A percentile compares a stretch with the other conserved stretches of the same genome.
These are phyloP conservation scores for Alternaria arbusti DNA, from an alignment of 2,329 filamentous ascomycete genomes.

Conservation along the genomic window DNA sequence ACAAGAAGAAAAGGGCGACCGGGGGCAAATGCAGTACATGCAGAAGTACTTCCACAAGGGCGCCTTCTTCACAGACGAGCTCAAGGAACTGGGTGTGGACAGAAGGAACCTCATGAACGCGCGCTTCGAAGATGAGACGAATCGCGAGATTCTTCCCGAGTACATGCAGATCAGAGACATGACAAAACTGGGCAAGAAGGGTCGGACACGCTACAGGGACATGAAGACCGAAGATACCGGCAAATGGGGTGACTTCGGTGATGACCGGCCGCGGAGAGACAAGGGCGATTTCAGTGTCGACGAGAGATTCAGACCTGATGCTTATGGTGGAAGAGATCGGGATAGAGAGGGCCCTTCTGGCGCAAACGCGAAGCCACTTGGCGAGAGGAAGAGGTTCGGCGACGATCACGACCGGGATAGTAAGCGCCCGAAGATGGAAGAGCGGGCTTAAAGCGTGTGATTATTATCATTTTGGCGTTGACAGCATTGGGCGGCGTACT, in stretches of 20 bases:
- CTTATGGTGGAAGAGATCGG: slow-evolving; percentile 46
- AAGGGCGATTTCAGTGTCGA: slow-evolving; percentile 59
- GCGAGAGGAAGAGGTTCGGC: slow-evolving; percentile 62
- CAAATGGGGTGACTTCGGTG: slow-evolving; percentile 73
- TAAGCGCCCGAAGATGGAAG: slow-evolving; percentile 53
- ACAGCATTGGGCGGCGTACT: slow-evolving; percentile 17
- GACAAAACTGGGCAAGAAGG: slow-evolving; percentile 92
- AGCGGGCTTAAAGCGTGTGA: slow-evolving; percentile 21
- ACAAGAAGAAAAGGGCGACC: slow-evolving; percentile 73
- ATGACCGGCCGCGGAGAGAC: slow-evolving; percentile 51
- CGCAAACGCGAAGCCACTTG: slow-evolving; percentile 74
- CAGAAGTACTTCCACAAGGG: slow-evolving; percentile 97
- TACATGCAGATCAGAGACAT: slow-evolving; percentile 93
- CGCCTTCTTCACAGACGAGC: slow-evolving; percentile 89
- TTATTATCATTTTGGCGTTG: neutral
- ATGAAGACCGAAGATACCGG: slow-evolving; percentile 91
- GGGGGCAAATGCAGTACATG: slow-evolving; percentile 87
- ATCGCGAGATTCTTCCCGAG: slow-evolving; percentile 83
- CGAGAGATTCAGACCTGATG: slow-evolving; percentile 72
- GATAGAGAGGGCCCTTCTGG: slow-evolving; percentile 62
- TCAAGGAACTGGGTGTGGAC: slow-evolving; percentile 75
- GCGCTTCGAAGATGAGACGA: slow-evolving; percentile 81
- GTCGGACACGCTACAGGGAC: slow-evolving; percentile 87
- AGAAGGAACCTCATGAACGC: slow-evolving; percentile 86
- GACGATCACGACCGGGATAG: slow-evolving; percentile 49